Evolutionary conservation across 441 rosid genomes (phyloP).

Genomic region (Populus tomentosa): DNA sequence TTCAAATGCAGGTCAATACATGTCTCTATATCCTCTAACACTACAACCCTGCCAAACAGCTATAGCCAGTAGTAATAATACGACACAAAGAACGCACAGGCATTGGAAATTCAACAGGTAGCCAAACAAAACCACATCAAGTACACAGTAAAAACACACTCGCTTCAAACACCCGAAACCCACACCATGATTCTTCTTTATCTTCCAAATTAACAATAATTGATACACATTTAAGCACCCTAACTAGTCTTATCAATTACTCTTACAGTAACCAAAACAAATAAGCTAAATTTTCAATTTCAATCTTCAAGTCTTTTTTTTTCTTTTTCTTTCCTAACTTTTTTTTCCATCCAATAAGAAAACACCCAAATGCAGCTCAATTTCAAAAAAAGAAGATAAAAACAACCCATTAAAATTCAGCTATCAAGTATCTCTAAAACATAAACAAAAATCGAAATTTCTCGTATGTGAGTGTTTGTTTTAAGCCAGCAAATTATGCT

Average conservation of each 20-base stretch:
- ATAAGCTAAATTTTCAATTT: background rate
- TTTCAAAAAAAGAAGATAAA: background rate
- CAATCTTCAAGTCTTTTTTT: background rate
- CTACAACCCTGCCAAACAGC: background rate
- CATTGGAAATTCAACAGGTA: background rate
- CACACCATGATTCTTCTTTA: background rate
- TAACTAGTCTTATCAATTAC: background rate
- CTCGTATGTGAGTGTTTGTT: background rate
- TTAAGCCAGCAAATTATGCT: background rate
- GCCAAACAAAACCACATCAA: background rate
- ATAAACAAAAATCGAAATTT: background rate
- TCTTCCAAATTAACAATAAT: background rate
- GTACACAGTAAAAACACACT: background rate
- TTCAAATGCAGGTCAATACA: conserved; percentile 10
- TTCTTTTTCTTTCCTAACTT: background rate
- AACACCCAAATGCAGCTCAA: conserved; percentile 5
- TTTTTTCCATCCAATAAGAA: background rate
- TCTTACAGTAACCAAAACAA: background rate
- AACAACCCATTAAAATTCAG: background rate
- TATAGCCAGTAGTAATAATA: background rate
- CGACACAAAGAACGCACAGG: background rate
- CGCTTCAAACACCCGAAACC: background rate
- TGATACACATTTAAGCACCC: background rate
- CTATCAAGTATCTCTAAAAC: background rate
- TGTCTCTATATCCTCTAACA: background rate